These are phyloP conservation scores for Paramecium sexaurelia DNA, from an alignment of 73 alveolate species.

Conservation along the genomic window DNA sequence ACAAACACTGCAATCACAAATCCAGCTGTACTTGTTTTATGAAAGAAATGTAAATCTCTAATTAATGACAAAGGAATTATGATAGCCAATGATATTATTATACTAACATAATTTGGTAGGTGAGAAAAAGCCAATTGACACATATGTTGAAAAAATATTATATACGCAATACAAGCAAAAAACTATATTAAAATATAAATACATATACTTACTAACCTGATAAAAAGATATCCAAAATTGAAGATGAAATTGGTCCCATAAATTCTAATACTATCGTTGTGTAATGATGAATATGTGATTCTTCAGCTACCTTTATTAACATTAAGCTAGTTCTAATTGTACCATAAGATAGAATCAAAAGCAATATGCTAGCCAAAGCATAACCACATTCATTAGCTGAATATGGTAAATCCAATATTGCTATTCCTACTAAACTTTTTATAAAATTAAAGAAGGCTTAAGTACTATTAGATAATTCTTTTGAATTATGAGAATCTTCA, in stretches of 20 bases:
- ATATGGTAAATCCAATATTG: slow-evolving; percentile 45
- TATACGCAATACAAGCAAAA: slow-evolving; percentile 42
- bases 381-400: slow-evolving; percentile 32
- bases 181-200: neutral
- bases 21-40: slow-evolving; percentile 42
- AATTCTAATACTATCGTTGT: neutral
- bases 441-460: slow-evolving; percentile 44
- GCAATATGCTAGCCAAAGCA: neutral
- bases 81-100: neutral
- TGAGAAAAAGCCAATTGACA: neutral
- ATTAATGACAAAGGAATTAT: slow-evolving; percentile 3
- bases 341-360: slow-evolving; percentile 5
- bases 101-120: neutral
- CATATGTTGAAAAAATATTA: neutral
- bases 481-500: neutral
- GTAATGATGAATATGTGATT: slow-evolving; percentile 11
- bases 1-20: slow-evolving; percentile 39
- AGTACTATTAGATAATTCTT: neutral
- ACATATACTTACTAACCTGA: slow-evolving; percentile 8
- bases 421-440: slow-evolving; percentile 30
- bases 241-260: neutral
- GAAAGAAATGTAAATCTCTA: slow-evolving; percentile 11
- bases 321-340: slow-evolving; percentile 36
- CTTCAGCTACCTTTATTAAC: slow-evolving; percentile 18
- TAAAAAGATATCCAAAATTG: neutral